Percentiles rank a stretch among this genome's conserved stretches.
Conservation (phyloP, 306 rosid genomes). For the Acacia melanoxylon region DNA sequence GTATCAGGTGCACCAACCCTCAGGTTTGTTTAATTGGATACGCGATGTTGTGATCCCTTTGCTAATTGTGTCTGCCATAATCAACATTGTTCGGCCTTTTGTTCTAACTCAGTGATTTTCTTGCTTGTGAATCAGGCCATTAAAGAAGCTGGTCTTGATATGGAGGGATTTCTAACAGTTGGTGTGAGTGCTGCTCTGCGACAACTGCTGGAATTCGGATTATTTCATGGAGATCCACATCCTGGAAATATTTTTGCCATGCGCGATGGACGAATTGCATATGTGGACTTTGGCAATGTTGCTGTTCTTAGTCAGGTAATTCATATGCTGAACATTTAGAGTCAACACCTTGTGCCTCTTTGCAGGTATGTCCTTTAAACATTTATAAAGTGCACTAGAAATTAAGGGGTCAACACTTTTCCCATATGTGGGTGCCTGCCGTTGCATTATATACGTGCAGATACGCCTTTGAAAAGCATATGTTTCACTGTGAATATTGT, state of each 20-base stretch:
- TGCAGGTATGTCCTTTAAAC: conserved; percentile 10
- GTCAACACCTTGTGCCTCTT: neutral
- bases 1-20: conserved; percentile 93
- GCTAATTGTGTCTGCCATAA: conserved; percentile 10
- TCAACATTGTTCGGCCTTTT: conserved; percentile 18
- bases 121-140: conserved; percentile 65
- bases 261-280: conserved; percentile 98
- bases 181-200: conserved; percentile 99
- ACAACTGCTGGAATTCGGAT: conserved; percentile 93
- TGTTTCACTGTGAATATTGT: neutral
- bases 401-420: neutral
- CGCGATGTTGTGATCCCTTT: conserved; percentile 30
- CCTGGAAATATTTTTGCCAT: conserved; percentile 98
- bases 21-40: conserved; percentile 58
- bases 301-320: conserved; percentile 98
- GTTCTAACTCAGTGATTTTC: conserved; percentile 28
- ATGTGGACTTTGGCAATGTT: conserved; percentile 97
- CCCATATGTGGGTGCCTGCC: conserved; percentile 5
- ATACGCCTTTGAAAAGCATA: neutral
- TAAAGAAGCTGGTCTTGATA: conserved; percentile 83
- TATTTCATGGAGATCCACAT: conserved; percentile 99
- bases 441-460: neutral
- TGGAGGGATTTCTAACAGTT: conserved; percentile 86
- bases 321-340: conserved; percentile 21
- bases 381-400: conserved; percentile 5